These are phyloP conservation scores for Edaphochlamys debaryana DNA, from an alignment of 139 green algal genomes.

Conservation along the genomic window DNA sequence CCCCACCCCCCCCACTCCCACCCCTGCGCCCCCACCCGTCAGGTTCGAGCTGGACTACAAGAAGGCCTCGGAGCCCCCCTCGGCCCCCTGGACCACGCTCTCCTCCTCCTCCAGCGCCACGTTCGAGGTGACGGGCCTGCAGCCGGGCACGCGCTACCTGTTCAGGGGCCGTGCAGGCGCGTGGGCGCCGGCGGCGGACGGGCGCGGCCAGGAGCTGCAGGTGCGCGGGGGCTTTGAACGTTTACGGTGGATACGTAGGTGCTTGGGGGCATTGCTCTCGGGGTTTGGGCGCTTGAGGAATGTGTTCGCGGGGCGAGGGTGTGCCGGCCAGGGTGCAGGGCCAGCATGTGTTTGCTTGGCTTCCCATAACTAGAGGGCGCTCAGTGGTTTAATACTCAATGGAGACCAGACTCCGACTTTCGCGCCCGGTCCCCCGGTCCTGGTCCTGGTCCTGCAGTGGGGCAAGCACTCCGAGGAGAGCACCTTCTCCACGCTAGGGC, in stretches of 20 bases:
- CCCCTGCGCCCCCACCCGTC: no score
- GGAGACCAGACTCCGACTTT: no score
- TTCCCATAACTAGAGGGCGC: no score
- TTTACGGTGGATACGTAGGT: neutral
- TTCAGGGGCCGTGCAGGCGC: slow-evolving; percentile 25
- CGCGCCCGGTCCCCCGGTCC: no score
- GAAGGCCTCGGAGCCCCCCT: neutral
- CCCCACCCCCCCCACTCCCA: no score
- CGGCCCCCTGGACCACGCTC: neutral
- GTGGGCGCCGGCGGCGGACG: neutral
- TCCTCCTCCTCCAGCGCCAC: slow-evolving; percentile 14
- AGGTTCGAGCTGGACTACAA: slow-evolving; percentile 44
- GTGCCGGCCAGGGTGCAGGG: no score
- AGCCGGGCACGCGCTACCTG: slow-evolving; percentile 22
- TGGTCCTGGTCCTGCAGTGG: slow-evolving; percentile 33
- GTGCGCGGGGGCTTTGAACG: neutral
- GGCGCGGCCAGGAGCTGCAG: neutral
- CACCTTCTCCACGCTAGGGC: slow-evolving; percentile 8
- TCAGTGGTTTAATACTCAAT: no score
- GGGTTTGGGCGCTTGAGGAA: no score
- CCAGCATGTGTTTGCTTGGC: no score
- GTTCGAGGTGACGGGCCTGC: slow-evolving; percentile 17
- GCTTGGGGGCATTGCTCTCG: neutral
- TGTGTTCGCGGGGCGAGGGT: no score
- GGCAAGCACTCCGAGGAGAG: slow-evolving; percentile 42